These are phyloP conservation scores for Triangularia setosa DNA, from an alignment of 2,329 filamentous ascomycete genomes.

Conservation along the genomic window DNA sequence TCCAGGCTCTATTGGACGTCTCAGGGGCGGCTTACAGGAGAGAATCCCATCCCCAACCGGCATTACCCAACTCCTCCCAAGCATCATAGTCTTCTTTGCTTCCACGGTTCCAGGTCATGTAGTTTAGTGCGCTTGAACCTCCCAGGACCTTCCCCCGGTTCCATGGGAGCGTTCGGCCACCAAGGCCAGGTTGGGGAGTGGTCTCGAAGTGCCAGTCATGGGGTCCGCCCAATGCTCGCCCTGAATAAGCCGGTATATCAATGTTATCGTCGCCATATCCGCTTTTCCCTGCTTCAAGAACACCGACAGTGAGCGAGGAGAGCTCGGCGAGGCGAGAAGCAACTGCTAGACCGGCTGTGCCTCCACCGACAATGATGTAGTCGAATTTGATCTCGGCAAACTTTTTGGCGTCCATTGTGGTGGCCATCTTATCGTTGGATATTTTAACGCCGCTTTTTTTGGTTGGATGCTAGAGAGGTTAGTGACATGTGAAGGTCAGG, in stretches of 20 bases:
- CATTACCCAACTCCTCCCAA: constrained; percentile 56
- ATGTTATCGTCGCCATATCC: constrained; percentile 27
- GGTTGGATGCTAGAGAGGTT: too few relatives aligned
- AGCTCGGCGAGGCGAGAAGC: constrained; percentile 46
- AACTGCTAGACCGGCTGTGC: constrained; percentile 51
- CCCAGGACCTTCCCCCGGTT: constrained; percentile 52
- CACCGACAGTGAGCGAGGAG: constrained; percentile 37
- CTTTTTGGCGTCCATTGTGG: constrained; percentile 1
- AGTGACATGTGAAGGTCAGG: too few relatives aligned
- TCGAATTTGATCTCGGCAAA: constrained; percentile 22
- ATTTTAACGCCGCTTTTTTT: too few relatives aligned
- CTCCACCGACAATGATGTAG: constrained; percentile 48
- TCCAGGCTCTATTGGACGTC: background rate
- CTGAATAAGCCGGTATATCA: constrained; percentile 37
- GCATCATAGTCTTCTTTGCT: constrained; percentile 48
- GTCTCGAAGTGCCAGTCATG: constrained; percentile 43
- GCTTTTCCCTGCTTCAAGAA: constrained; percentile 40
- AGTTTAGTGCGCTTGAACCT: constrained; percentile 59
- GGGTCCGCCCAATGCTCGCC: constrained; percentile 33
- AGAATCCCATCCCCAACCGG: constrained; percentile 54
- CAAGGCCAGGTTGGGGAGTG: constrained; percentile 35
- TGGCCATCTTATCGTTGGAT: background rate
- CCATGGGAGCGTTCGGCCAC: constrained; percentile 39
- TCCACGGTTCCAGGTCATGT: constrained; percentile 51
- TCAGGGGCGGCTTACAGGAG: constrained; percentile 30